Evolutionary conservation across 192 early-diverging fungal species (phyloP), one percentile per base, ranked within the genome.

Genomic region (Coemansia biformis): DNA sequence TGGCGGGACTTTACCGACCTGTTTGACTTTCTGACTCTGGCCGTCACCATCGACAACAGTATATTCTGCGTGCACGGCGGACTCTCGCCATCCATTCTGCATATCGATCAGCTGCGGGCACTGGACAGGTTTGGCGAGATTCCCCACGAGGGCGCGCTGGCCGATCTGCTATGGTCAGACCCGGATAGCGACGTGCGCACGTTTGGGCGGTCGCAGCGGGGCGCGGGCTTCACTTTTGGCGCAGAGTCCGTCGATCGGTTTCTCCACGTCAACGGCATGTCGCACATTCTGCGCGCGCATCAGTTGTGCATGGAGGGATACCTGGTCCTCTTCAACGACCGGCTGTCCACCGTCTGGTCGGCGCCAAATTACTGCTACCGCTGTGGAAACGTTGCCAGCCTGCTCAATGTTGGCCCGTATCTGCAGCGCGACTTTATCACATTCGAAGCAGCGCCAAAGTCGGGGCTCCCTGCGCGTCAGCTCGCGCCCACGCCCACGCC

Each of bases 311-410:
- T 96, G 75, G 96, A 99, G 63, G 93, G 96, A 12, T 99, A 89
- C 78, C 28, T 62, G 57, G 63, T 74, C 19, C 58, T 56, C 44
- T 74, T 74, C 33, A 74, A 98, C 51, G 87, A 96, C 47, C 89
- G 91, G 48, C 77, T 99, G 45, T 93, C 96, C 7, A 99, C 96
- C 8, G 85, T 86, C 16, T 96, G 96, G 96, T 89, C 86, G 30
- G 94, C 92, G 11, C 92, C 92, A 38, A 95, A 98, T 56, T 98
- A 98, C 71, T 98, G 95, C 62, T 97, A 97, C 71, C 81, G 95
- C 21, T 98, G 95, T 57, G 93, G 92, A 32, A 96, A 99, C 58
- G 90, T 96, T 17, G 93, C 93, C 8, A 89, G 90, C 28, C 88
- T 99, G 46, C 86, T 95, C 80, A 83, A 89, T 56, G 80, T 98